A percentile compares a stretch with the other conserved stretches of the same genome.
phyloP scores from a whole-genome alignment of 495 filamentous ascomycete species.

The Aspergillus sparsus region DNA sequence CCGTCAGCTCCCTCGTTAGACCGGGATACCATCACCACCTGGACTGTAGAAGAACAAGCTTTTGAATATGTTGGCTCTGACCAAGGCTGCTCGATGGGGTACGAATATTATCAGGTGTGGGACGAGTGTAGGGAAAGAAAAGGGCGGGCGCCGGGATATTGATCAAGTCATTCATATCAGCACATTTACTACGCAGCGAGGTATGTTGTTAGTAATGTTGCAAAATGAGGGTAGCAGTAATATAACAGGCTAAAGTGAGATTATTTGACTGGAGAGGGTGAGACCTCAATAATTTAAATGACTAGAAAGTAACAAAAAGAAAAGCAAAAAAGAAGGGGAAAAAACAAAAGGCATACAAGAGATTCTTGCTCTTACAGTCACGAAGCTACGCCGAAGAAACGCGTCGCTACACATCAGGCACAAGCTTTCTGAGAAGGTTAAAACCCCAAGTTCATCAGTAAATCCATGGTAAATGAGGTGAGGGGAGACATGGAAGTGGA shows the following conservation, averaged over 20 bases:
- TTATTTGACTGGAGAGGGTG: background rate
- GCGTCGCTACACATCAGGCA: conserved; percentile 27
- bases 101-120: conserved; percentile 30
- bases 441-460: background rate
- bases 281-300: background rate
- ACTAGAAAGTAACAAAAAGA: background rate
- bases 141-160: conserved; percentile 42
- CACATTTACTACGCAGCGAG: conserved; percentile 23
- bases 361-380: conserved; percentile 35
- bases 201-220: conserved; percentile 19
- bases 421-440: conserved; percentile 2
- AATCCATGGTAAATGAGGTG: conserved; percentile 1
- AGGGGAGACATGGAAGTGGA: conserved; percentile 5
- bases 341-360: conserved; percentile 31
- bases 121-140: conserved; percentile 30
- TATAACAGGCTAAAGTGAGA: background rate
- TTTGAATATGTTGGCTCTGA: conserved; percentile 16
- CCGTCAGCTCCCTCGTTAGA: conserved; percentile 42
- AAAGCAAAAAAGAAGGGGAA: conserved; percentile 12
- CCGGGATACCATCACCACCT: conserved; percentile 43
- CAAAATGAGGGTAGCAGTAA: background rate
- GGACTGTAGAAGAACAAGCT: conserved; percentile 3
- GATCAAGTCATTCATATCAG: conserved; percentile 43
- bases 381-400: conserved; percentile 28
- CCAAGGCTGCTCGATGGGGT: conserved; percentile 21